A percentile compares a stretch with the other conserved stretches of the same genome.
Conservation (phyloP, 345 rosid genomes). For the Cardiospermum halicacabum region DNA sequence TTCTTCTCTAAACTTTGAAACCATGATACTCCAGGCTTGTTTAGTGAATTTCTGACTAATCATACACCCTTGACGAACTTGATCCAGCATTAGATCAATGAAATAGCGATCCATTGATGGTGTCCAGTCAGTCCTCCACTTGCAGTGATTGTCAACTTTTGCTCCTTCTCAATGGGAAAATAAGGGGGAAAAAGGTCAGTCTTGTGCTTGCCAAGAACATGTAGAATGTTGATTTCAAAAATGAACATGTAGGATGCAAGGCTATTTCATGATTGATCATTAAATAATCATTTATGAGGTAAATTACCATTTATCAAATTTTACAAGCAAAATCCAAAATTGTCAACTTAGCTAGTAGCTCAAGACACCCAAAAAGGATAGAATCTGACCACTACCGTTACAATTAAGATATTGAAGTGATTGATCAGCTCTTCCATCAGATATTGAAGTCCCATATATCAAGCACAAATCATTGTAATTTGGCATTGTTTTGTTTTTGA, state of each 20-base stretch:
- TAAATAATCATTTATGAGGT: background rate
- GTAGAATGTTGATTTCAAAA: background rate
- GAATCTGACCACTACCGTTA: constrained; percentile 26
- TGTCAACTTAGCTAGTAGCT: background rate
- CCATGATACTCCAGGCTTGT: constrained; percentile 45
- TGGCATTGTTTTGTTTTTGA: constrained; percentile 20
- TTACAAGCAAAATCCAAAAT: background rate
- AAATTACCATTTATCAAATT: constrained; percentile 1
- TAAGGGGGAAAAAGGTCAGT: background rate
- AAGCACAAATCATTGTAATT: constrained; percentile 38
- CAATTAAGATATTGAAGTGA: constrained; percentile 19
- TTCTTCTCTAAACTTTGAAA: constrained; percentile 34
- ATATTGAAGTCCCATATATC: constrained; percentile 36
- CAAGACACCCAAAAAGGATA: background rate
- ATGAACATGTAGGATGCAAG: background rate
- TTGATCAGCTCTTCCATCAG: constrained; percentile 19
- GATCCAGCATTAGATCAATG: constrained; percentile 45
- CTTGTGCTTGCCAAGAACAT: background rate
- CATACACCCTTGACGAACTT: constrained; percentile 39
- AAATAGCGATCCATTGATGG: constrained; percentile 46
- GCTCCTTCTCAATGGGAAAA: constrained; percentile 31
- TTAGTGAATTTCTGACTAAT: constrained; percentile 27
- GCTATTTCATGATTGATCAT: background rate
- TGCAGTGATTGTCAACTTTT: constrained; percentile 18
- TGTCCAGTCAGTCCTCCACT: constrained; percentile 34